Conservation (phyloP, 108 stramenopile genomes). For the Nitzschia sp. region DNA sequence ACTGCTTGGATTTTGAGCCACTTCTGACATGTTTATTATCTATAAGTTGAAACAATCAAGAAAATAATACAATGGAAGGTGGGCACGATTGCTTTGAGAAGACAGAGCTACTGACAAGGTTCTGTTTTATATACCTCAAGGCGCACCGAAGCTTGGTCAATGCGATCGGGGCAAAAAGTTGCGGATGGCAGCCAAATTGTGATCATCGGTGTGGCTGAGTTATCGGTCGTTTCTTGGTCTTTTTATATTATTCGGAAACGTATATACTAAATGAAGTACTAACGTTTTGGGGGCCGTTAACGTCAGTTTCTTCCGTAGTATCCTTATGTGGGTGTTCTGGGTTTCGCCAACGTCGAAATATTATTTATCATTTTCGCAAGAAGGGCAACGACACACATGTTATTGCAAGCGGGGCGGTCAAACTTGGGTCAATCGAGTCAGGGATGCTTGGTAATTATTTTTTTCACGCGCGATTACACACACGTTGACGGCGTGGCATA, state of each 20-base stretch:
- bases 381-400: not conserved
- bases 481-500: no score
- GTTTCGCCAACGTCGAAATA: not conserved
- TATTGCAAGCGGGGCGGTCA: not conserved
- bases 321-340: not conserved
- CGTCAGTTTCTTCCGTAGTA: no score
- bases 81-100: not conserved
- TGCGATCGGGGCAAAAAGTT: slow-evolving; percentile 1
- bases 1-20: not conserved
- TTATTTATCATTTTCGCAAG: not conserved
- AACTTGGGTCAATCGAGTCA: not conserved
- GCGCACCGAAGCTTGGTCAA: slow-evolving; percentile 6
- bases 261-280: no score
- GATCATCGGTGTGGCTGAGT: no score
- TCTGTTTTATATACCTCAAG: not conserved
- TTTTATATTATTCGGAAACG: no score
- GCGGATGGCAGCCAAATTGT: slow-evolving; percentile 1
- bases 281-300: no score
- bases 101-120: no score
- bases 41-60: not conserved
- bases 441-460: no score
- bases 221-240: no score
- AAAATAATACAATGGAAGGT: slow-evolving; percentile 8
- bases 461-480: no score
- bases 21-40: not conserved